These are phyloP conservation scores for Phlebopus sp. DNA, from an alignment of 1,284 basidiomycete genomes.

Conservation along the genomic window DNA sequence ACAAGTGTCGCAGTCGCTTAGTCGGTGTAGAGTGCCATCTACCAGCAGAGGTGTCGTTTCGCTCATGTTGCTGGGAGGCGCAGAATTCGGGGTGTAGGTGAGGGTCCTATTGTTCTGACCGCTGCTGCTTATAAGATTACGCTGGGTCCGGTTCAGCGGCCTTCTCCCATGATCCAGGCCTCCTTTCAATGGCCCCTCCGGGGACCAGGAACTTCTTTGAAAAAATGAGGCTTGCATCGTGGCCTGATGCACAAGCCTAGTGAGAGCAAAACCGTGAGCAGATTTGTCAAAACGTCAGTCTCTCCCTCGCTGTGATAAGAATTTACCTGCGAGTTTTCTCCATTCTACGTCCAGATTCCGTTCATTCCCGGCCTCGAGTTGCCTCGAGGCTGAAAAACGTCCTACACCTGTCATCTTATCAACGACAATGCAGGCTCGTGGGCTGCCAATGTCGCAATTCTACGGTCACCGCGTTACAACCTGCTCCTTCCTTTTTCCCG, in stretches of 20 bases:
- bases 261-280: conserved; percentile 1
- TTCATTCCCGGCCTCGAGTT: conserved; percentile 23
- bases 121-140: conserved; percentile 18
- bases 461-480: conserved; percentile 12
- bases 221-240: conserved; percentile 29
- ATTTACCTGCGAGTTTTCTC: conserved; percentile 7
- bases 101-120: background rate
- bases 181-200: conserved; percentile 2
- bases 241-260: conserved; percentile 15
- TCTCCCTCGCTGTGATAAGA: conserved; percentile 5
- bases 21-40: conserved; percentile 5
- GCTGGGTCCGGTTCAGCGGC: conserved; percentile 8
- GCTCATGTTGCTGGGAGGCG: conserved; percentile 4
- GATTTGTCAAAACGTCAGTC: conserved; percentile 9
- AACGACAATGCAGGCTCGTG: conserved; percentile 8
- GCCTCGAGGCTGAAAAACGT: conserved; percentile 30
- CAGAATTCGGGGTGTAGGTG: conserved; percentile 1
- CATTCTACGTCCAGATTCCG: conserved; percentile 5
- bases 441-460: conserved; percentile 4
- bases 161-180: conserved; percentile 7
- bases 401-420: conserved; percentile 16
- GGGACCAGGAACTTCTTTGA: conserved; percentile 4
- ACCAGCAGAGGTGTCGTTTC: conserved; percentile 27
- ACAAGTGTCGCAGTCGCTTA: conserved; percentile 9
- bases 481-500: conserved; percentile 21